These are phyloP conservation scores for Scheffersomyces parashehatae DNA, from an alignment of 1,139 yeast genomes.

Conservation along the genomic window DNA sequence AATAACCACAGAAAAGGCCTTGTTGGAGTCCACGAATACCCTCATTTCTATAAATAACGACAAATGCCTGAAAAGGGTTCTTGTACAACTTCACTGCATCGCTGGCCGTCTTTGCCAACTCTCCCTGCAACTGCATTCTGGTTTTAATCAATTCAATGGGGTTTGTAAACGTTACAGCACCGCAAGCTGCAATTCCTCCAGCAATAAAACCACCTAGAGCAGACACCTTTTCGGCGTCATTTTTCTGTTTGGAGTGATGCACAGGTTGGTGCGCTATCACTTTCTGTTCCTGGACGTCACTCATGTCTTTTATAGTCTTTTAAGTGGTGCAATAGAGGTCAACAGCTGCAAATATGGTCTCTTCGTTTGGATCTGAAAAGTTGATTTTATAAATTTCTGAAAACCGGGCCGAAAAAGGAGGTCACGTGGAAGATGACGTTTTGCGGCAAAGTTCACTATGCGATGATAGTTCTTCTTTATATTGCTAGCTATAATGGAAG, in stretches of 20 bases:
- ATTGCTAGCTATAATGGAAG: too few species aligned
- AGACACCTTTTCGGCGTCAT: conserved; percentile 56
- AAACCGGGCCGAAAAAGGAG: too few species aligned
- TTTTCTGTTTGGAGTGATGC: conserved; percentile 12
- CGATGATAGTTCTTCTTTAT: too few species aligned
- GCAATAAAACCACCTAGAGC: conserved; percentile 84
- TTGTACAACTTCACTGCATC: conserved; percentile 60
- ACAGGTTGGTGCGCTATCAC: background rate
- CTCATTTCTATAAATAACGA: conserved; percentile 72
- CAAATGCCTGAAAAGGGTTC: conserved; percentile 84
- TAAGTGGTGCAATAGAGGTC: too few species aligned
- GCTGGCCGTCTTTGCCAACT: conserved; percentile 55
- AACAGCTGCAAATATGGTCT: too few species aligned
- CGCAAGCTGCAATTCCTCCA: conserved; percentile 96
- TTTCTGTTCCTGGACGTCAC: background rate
- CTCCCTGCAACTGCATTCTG: conserved; percentile 96
- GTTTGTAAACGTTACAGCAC: conserved; percentile 95
- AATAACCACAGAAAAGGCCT: conserved; percentile 80
- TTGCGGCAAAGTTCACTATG: too few species aligned
- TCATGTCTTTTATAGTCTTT: too few species aligned
- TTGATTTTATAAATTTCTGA: too few species aligned
- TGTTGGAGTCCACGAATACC: conserved; percentile 88
- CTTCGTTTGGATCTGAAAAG: too few species aligned
- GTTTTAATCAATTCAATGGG: conserved; percentile 94
- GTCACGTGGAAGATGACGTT: too few species aligned